Conservation (phyloP, 257 asterid species). For the Solanum piurae region DNA sequence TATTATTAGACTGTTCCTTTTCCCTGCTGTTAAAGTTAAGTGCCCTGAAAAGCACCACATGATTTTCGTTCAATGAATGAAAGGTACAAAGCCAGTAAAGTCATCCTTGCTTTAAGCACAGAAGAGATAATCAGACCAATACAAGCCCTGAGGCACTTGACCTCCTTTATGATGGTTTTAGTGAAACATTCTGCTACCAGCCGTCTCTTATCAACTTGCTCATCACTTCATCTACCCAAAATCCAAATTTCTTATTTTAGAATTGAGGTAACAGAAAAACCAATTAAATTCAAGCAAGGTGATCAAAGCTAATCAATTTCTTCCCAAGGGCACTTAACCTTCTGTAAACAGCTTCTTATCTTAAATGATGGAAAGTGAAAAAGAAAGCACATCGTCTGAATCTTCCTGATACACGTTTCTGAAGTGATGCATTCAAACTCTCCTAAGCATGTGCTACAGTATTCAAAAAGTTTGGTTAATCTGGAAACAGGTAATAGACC, state of each 20-base stretch:
- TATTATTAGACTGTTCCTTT: not conserved
- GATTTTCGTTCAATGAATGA: not conserved
- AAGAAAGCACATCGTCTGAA: not conserved
- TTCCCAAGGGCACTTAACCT: not conserved
- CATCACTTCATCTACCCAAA: not conserved
- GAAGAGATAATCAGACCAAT: not conserved
- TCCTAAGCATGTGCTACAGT: not conserved
- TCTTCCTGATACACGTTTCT: not conserved
- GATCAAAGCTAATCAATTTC: not conserved
- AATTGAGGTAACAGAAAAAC: not conserved
- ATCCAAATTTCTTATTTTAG: not conserved
- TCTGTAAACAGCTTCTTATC: not conserved
- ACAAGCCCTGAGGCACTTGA: not conserved
- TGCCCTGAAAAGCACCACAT: not conserved
- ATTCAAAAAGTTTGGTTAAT: not conserved
- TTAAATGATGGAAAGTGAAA: not conserved
- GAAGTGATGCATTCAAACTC: not conserved
- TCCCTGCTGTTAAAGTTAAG: not conserved
- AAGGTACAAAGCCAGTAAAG: not conserved
- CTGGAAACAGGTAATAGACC: not conserved
- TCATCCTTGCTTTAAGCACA: not conserved
- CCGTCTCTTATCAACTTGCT: not conserved
- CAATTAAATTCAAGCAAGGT: not conserved
- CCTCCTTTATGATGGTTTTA: not conserved
- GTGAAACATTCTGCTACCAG: not conserved